Base-by-base conservation (phyloP, 2,329 filamentous ascomycete species). In the Sordariomycetes sp. region DNA sequence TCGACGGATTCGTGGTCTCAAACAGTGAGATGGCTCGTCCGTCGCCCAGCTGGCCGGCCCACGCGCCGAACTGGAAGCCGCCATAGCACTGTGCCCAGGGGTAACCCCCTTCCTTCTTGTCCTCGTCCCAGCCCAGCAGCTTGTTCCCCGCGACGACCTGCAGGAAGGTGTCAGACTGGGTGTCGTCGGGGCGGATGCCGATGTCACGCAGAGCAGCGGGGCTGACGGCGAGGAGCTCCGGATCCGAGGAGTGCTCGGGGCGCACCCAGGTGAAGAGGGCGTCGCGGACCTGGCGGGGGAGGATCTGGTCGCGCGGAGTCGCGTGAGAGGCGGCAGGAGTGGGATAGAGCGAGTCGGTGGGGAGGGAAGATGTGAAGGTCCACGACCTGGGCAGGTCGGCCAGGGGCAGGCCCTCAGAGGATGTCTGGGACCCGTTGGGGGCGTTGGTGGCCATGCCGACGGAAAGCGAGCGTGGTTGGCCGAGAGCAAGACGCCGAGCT, bases 31-130 rank as follows among this genome's bases (percentile, higher is more conserved):
- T 97, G 34, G 92, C 94, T 58, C 94, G 82, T 43, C 94, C 94
- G 68, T 99, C 94, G 50, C 94, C 94, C 1, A 99, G 82, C 71
- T 99, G 94, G 6, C 94, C 92, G 3, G 94, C 94, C 93, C 93
- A 99, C 63, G 88, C 85, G 6, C 94, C 94, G 68, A 86, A 85
- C 67, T 85, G 79, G 67, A 81, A 84, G 59, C 93, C 93, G 59
- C 94, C 94, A 70, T 99, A 99, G 74, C 94, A 97, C 73, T 99
- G 94, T 35, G 94, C 92, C 94, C 94, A 99, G 0, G 94, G 93
- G 69, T 99, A 99, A 51, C 94, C 85, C 22, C 88, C 87, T 59
- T 83, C 75, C 25, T 74, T 69, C 63, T 77, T 79, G 59, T 84
- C 79, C 60, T 87, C 81, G 62, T 90, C 81, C 82, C 88, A 89